These are phyloP conservation scores for Brasilioporus rufonigricans DNA, from an alignment of 768 basidiomycete genomes.

Conservation along the genomic window DNA sequence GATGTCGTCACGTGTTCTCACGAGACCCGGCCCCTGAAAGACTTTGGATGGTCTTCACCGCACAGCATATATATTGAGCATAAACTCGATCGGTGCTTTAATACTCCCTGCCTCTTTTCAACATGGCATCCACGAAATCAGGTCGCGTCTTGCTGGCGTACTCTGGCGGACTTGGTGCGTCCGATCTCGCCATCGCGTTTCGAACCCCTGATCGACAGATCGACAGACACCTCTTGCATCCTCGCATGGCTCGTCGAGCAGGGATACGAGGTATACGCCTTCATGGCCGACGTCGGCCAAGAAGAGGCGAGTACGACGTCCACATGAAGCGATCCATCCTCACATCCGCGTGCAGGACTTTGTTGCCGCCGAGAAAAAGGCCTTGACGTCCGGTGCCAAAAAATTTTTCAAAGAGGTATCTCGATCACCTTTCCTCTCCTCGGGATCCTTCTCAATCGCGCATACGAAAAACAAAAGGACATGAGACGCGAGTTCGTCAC, in stretches of 20 bases:
- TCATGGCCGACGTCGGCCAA: slow-evolving; percentile 95
- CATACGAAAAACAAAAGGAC: too few species aligned
- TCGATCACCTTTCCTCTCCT: not conserved
- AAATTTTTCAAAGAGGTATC: slow-evolving; percentile 89
- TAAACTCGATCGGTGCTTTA: not conserved
- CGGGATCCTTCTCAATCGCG: too few species aligned
- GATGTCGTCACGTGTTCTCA: too few species aligned
- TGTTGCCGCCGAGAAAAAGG: slow-evolving; percentile 86
- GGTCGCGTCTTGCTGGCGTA: slow-evolving; percentile 96
- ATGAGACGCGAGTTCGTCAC: slow-evolving; percentile 93
- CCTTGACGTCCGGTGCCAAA: slow-evolving; percentile 87
- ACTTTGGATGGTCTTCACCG: too few species aligned
- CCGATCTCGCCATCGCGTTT: not conserved
- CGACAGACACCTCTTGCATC: slow-evolving; percentile 93
- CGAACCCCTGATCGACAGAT: slow-evolving; percentile 7
- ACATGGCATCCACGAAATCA: slow-evolving; percentile 34
- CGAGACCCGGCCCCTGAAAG: too few species aligned
- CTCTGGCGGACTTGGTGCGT: slow-evolving; percentile 94
- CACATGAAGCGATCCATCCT: not conserved
- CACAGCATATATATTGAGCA: too few species aligned
- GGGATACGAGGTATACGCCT: slow-evolving; percentile 95
- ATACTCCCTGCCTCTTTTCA: not conserved
- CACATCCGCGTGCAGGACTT: slow-evolving; percentile 64
- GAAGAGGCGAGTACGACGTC: slow-evolving; percentile 58
- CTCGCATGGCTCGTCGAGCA: slow-evolving; percentile 98